phyloP scores from a whole-genome alignment of 768 basidiomycete genomes.

The Suillus lakei region DNA sequence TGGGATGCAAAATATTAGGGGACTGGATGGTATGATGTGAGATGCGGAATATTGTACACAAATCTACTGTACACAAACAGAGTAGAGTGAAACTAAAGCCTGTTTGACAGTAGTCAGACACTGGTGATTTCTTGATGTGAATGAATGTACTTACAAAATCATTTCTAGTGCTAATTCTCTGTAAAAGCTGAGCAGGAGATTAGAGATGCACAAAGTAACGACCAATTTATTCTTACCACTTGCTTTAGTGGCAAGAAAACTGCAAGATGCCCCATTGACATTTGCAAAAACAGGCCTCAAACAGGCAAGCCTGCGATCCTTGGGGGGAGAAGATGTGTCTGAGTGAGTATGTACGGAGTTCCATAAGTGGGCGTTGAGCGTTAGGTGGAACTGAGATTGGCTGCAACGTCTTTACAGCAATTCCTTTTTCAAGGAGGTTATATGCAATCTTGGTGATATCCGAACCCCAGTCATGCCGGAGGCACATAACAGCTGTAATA shows the following conservation, averaged over 20 bases:
- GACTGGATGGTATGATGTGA: no score
- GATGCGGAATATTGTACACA: no score
- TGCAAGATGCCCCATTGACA: not conserved
- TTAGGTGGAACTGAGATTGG: not conserved
- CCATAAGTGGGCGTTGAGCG: not conserved
- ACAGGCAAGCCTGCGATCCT: not conserved
- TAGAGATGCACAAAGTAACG: not conserved
- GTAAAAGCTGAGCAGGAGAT: not conserved
- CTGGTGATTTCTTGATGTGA: no score
- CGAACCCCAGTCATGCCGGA: conserved; percentile 1
- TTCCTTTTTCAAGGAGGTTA: not conserved
- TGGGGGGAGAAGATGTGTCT: not conserved
- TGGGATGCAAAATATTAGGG: no score
- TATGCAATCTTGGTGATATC: not conserved
- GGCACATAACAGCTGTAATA: conserved; percentile 5
- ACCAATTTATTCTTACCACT: conserved; percentile 2
- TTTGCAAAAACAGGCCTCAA: not conserved
- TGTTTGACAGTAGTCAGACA: no score
- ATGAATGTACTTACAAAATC: no score
- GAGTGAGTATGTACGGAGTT: not conserved
- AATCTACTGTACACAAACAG: no score
- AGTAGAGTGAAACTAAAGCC: no score
- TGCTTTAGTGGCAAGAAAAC: not conserved
- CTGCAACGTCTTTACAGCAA: not conserved
- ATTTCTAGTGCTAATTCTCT: not conserved